phyloP scores from a whole-genome alignment of 352 stramenopile genomes.

The Phytophthora fragariae region DNA sequence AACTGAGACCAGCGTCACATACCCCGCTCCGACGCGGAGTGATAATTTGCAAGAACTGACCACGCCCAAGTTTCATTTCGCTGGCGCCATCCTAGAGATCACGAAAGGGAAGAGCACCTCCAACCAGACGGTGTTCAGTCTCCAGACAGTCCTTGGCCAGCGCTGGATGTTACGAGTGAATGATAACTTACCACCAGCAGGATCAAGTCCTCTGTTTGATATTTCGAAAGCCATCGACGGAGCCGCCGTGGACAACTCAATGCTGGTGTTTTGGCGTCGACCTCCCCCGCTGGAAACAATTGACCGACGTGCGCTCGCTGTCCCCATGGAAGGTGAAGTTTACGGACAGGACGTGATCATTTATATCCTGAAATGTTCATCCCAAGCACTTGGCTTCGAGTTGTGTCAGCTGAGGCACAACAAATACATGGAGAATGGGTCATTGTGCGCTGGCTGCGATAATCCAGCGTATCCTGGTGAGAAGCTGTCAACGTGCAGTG shows the following conservation, averaged over 20 bases:
- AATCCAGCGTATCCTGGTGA: constrained; percentile 21
- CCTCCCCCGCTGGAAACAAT: constrained; percentile 36
- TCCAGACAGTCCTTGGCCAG: constrained; percentile 28
- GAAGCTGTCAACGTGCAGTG: constrained; percentile 33
- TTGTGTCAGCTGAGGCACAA: constrained; percentile 38
- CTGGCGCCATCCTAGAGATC: constrained; percentile 30
- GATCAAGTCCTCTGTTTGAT: constrained; percentile 9
- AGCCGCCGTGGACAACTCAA: constrained; percentile 26
- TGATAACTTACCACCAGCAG: neutral
- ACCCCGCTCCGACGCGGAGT: neutral
- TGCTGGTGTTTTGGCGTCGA: constrained; percentile 43
- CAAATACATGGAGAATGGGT: constrained; percentile 29
- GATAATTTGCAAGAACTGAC: constrained; percentile 6
- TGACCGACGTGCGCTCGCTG: constrained; percentile 28
- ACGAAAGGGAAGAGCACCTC: constrained; percentile 26
- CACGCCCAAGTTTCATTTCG: constrained; percentile 40
- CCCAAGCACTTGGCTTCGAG: constrained; percentile 35
- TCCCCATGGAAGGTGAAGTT: constrained; percentile 28
- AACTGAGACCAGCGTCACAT: neutral
- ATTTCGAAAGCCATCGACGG: constrained; percentile 15
- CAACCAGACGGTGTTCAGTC: constrained; percentile 28
- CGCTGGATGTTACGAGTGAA: constrained; percentile 38
- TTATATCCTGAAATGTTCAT: constrained; percentile 33
- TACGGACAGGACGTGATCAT: constrained; percentile 41
- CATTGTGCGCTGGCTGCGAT: constrained; percentile 29